Evolutionary conservation across 345 rosid genomes (phyloP), one percentile per base, ranked within the genome.

Genomic region (Brassica juncea): DNA sequence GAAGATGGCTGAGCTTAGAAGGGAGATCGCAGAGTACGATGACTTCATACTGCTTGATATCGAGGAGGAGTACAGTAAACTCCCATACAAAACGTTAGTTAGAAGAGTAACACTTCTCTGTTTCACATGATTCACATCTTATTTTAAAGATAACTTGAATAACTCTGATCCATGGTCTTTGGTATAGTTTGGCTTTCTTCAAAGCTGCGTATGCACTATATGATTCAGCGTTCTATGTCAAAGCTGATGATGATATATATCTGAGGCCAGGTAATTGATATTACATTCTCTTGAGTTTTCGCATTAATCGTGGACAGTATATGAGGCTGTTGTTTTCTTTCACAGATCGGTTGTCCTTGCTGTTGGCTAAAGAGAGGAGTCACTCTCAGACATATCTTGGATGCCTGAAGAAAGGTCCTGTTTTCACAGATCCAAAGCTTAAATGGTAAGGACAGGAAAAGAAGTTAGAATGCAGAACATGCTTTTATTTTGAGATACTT

Each of bases 61-160:
- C 4, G 94, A 91, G 87, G 97, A 94, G 93, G 91, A 92, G 91
- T 94, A 94, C 75, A 92, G 98, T 87, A 87, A 88, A 87, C 98
- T 94, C 39, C 97, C 98, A 0, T 87, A 91, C 89, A 94, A 94
- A 94, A 94, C 97, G 98, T 94, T 80, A 89, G 94, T 88, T 79
- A 68, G 4, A 32, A 80, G 39, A 47, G 31, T 52, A 54, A 49
- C 42, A 59, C 44, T 62, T 60, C 30, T 8, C 58, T 58, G 1
- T 6, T 42, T 70, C 54, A 19, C 54, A 11, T 44, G 52, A 44
- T 8, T 47, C 55, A 14, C 16, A 34, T 35, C 16, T n/a, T 19
- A 19, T 0, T 11, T 11, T 59, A 52, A 14, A 49, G 0, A 6
- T 62, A 28, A 64, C 59, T 0, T 0, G 66, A 8, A 73, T 6